Evolutionary conservation across 202 grass and related monocot genomes (phyloP).

Genomic region (Digitaria exilis): DNA sequence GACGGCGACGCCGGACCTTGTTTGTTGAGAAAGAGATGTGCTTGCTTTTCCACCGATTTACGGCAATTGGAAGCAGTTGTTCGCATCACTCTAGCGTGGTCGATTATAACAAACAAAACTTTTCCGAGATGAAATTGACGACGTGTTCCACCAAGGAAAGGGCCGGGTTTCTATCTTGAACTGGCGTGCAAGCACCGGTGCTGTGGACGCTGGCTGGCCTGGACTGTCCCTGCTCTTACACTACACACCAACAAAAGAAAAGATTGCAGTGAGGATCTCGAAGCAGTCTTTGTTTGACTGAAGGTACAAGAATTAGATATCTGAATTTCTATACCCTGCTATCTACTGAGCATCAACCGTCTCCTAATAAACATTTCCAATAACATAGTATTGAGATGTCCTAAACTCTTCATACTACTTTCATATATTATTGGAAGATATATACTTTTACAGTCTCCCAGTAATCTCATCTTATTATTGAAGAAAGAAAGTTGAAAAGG

Average conservation of each 20-base stretch:
- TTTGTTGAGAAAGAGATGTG: too few species aligned
- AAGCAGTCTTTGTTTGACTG: neutral
- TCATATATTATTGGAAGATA: too few species aligned
- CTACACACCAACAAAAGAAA: neutral
- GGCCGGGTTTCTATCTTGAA: neutral
- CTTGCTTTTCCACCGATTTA: neutral
- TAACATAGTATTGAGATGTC: too few species aligned
- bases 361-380: too few species aligned
- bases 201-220: neutral
- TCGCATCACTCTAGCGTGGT: too few species aligned
- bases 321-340: neutral
- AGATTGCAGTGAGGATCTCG: neutral
- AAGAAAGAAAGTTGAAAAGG: too few species aligned
- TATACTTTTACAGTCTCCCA: too few species aligned
- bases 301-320: neutral
- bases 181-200: neutral
- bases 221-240: neutral
- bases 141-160: neutral
- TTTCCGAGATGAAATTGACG: neutral
- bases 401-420: too few species aligned
- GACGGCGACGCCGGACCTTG: too few species aligned
- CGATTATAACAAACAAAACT: neutral
- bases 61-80: neutral
- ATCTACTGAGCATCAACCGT: too few species aligned
- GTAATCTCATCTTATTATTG: too few species aligned